Evolutionary conservation across 345 rosid species (phyloP).

Genomic region (Hibiscus tridactylites): DNA sequence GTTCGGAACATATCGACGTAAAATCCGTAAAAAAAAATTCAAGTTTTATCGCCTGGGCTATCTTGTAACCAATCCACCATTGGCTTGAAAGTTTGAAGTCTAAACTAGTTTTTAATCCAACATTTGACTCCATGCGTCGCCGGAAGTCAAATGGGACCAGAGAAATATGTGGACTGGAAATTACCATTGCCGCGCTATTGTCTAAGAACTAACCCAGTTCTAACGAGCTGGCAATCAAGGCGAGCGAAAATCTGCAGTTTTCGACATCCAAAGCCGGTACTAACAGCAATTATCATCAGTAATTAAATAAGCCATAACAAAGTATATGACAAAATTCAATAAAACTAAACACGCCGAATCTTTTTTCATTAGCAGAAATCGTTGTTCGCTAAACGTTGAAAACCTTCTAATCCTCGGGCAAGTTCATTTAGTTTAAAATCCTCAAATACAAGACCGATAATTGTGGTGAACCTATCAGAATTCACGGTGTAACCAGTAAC

Average conservation of each 20-base stretch:
- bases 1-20: too few relatives aligned
- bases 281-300: not conserved
- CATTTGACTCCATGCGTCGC: too few relatives aligned
- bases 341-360: not conserved
- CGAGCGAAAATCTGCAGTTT: not conserved
- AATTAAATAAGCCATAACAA: not conserved
- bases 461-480: not conserved
- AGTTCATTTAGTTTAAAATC: conserved; percentile 16
- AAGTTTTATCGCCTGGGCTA: too few relatives aligned
- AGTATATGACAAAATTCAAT: not conserved
- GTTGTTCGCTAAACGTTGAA: not conserved
- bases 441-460: conserved; percentile 7
- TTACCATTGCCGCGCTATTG: too few relatives aligned
- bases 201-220: not conserved
- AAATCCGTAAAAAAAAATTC: too few relatives aligned
- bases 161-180: not conserved
- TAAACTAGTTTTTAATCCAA: too few relatives aligned
- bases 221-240: not conserved
- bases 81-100: too few relatives aligned
- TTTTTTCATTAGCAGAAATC: not conserved
- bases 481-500: not conserved
- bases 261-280: not conserved
- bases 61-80: too few relatives aligned
- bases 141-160: not conserved
- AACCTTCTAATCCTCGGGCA: conserved; percentile 3